Conservation (phyloP, 768 basidiomycete genomes). For the Panaeolus cyanescens region DNA sequence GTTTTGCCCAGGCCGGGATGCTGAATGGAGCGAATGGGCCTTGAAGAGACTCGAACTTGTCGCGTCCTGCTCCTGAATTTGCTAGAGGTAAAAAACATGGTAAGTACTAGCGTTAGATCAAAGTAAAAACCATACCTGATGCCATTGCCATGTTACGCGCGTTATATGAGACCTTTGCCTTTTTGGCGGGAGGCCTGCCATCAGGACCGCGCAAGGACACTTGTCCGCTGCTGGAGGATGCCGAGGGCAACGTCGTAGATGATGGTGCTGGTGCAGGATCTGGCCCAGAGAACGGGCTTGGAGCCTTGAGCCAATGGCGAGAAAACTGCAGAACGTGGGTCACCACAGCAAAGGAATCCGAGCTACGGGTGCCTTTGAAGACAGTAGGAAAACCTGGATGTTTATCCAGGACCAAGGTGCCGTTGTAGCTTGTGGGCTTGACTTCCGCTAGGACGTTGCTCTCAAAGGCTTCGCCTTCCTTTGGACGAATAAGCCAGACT, state of each 20-base stretch:
- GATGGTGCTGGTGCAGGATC: not conserved
- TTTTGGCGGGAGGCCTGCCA: not conserved
- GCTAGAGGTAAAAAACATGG: not conserved
- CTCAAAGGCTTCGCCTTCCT: not conserved
- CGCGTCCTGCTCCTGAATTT: not conserved
- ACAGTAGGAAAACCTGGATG: slow-evolving; percentile 2
- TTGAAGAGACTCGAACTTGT: slow-evolving; percentile 1
- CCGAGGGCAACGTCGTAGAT: not conserved
- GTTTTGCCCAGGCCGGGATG: not conserved
- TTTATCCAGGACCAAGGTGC: not conserved
- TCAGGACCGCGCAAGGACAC: not conserved
- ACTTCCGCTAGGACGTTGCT: not conserved
- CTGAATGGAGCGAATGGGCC: slow-evolving; percentile 4
- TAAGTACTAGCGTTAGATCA: not conserved
- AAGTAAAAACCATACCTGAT: not conserved
- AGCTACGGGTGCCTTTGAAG: not conserved
- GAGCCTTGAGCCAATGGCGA: not conserved
- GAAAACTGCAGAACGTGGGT: not conserved
- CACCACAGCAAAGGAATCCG: not conserved
- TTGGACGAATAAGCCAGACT: slow-evolving; percentile 19
- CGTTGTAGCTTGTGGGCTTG: not conserved
- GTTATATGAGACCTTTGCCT: not conserved
- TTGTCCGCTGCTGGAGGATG: not conserved
- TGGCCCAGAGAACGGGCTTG: not conserved
- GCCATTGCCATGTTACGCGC: no score